Evolutionary conservation across 2,329 filamentous ascomycete species (phyloP).

Genomic region (Colletotrichum sp.): DNA sequence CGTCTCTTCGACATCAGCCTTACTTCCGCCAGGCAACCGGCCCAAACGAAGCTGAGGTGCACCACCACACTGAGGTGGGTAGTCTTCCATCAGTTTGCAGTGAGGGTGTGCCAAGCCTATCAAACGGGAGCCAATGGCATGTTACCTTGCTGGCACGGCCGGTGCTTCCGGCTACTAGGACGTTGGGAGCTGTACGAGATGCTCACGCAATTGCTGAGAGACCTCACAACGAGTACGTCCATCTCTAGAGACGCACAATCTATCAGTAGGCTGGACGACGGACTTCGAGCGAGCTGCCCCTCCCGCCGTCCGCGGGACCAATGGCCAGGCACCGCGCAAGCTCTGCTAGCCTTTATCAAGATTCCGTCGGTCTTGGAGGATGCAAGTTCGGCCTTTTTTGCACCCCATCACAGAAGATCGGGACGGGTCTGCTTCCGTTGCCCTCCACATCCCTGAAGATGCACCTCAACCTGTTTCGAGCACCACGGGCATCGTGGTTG

Average conservation of each 20-base stretch:
- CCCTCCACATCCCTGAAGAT: constrained; percentile 1
- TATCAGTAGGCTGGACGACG: neutral
- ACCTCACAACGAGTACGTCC: neutral
- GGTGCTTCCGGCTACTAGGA: neutral
- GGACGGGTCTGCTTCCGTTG: neutral
- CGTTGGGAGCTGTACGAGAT: neutral
- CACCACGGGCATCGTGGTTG: neutral
- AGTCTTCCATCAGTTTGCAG: neutral
- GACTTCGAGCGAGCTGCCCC: neutral
- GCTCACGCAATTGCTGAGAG: neutral
- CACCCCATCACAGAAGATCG: neutral
- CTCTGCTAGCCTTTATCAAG: neutral
- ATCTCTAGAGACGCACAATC: neutral
- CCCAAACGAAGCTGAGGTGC: neutral
- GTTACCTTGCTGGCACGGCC: neutral
- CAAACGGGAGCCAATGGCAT: neutral
- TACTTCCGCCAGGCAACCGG: neutral
- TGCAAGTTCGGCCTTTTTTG: neutral
- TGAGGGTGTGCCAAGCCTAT: neutral
- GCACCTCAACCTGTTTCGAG: constrained; percentile 9
- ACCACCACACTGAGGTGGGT: neutral
- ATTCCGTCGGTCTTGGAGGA: neutral
- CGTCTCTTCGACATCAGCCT: neutral
- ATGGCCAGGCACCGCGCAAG: neutral
- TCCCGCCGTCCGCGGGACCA: neutral